These are phyloP conservation scores for Tetrapyrgos nigripes DNA, from an alignment of 1,284 basidiomycete genomes.

Conservation along the genomic window DNA sequence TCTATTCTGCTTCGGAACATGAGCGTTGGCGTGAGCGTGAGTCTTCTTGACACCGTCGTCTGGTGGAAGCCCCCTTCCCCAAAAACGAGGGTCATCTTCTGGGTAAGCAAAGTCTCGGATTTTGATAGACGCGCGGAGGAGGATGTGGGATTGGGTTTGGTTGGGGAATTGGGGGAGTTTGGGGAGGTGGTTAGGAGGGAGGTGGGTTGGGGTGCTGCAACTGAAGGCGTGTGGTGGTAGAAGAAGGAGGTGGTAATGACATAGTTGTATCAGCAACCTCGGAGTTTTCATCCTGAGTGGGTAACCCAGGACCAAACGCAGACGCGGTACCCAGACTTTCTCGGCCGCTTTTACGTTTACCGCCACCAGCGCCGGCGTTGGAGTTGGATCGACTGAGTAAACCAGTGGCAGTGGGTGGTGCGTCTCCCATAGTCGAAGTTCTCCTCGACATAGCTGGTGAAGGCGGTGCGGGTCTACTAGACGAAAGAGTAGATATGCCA, in stretches of 20 bases:
- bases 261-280: background rate
- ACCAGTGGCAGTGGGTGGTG: background rate
- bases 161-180: slow-evolving; percentile 34
- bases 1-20: slow-evolving; percentile 10
- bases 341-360: background rate
- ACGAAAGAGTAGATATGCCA: slow-evolving; percentile 45
- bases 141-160: slow-evolving; percentile 29
- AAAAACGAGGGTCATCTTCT: background rate
- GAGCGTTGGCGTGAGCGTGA: background rate
- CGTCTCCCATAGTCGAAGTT: slow-evolving; percentile 44
- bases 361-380: background rate
- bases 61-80: background rate
- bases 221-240: too few species aligned
- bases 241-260: background rate
- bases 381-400: background rate
- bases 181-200: slow-evolving; percentile 36
- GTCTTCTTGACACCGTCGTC: slow-evolving; percentile 1
- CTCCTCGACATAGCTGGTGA: slow-evolving; percentile 68
- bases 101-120: slow-evolving; percentile 9
- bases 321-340: background rate
- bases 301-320: background rate
- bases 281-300: background rate
- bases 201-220: slow-evolving; percentile 14
- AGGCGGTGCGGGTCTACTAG: slow-evolving; percentile 68
- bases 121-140: slow-evolving; percentile 18